phyloP scores from a whole-genome alignment of 768 basidiomycete species.

The Amanita rubescens region DNA sequence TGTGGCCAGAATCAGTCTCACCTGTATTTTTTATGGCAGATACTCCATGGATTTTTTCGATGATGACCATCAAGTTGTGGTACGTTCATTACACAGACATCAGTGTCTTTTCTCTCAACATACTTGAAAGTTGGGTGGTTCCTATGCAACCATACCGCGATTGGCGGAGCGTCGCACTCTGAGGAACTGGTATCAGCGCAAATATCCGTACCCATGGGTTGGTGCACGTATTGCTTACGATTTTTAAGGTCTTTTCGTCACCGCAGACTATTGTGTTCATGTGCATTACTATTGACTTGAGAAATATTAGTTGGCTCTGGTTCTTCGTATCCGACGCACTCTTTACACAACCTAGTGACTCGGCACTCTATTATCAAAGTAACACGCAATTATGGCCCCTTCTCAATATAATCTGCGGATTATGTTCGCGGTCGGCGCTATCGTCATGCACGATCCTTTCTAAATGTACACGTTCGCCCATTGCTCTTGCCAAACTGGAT shows the following conservation, averaged over 20 bases:
- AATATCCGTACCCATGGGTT: slow-evolving; percentile 86
- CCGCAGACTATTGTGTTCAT: not conserved
- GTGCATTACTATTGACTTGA: not conserved
- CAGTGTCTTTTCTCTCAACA: slow-evolving; percentile 8
- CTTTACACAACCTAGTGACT: too few relatives aligned
- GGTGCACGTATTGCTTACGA: slow-evolving; percentile 60
- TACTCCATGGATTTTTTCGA: slow-evolving; percentile 92
- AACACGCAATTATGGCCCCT: too few relatives aligned
- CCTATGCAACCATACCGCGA: slow-evolving; percentile 79
- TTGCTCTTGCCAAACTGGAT: too few relatives aligned
- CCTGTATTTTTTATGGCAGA: slow-evolving; percentile 24
- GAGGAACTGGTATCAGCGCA: slow-evolving; percentile 89
- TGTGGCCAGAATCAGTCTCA: not conserved
- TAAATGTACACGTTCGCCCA: too few relatives aligned
- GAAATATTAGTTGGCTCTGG: too few relatives aligned
- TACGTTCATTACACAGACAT: slow-evolving; percentile 33
- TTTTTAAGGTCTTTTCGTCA: not conserved
- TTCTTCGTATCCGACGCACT: too few relatives aligned
- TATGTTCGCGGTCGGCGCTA: not conserved
- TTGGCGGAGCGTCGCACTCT: slow-evolving; percentile 69
- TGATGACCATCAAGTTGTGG: slow-evolving; percentile 76
- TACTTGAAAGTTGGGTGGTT: slow-evolving; percentile 75
- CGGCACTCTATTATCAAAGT: too few relatives aligned
- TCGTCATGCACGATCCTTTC: not conserved
- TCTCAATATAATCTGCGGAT: not conserved